phyloP scores from a whole-genome alignment of 495 filamentous ascomycete genomes.

The Daldinia caldariorum region DNA sequence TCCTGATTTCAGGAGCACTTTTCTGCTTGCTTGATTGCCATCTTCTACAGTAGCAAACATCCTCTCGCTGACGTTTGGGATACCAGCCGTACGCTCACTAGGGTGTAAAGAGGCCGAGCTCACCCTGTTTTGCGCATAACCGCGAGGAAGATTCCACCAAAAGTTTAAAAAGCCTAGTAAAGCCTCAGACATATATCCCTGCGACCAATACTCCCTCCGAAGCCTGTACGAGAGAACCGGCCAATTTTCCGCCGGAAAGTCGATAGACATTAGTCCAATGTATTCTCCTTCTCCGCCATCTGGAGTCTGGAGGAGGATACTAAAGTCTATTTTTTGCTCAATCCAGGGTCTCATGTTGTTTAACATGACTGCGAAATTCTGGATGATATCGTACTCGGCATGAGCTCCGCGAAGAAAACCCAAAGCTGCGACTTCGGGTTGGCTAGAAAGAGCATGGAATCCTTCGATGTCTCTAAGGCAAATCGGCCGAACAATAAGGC shows the following conservation, averaged over 20 bases:
- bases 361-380: background rate
- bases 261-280: background rate
- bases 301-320: background rate
- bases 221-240: background rate
- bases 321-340: background rate
- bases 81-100: too few species aligned
- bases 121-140: too few species aligned
- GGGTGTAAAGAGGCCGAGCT: too few species aligned
- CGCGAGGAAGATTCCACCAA: too few species aligned
- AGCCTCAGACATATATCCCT: background rate
- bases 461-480: background rate
- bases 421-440: constrained; percentile 3
- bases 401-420: background rate
- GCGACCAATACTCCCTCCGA: constrained; percentile 1
- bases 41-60: too few species aligned
- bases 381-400: background rate
- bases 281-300: background rate
- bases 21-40: too few species aligned
- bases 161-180: too few species aligned
- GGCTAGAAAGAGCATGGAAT: background rate
- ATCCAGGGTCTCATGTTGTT: background rate
- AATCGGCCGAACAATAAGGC: constrained; percentile 4
- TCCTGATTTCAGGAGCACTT: too few species aligned
- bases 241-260: background rate
- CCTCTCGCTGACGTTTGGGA: too few species aligned